These are phyloP conservation scores for Fusarium sp. DNA, from an alignment of 2,329 filamentous ascomycete genomes.

Conservation along the genomic window DNA sequence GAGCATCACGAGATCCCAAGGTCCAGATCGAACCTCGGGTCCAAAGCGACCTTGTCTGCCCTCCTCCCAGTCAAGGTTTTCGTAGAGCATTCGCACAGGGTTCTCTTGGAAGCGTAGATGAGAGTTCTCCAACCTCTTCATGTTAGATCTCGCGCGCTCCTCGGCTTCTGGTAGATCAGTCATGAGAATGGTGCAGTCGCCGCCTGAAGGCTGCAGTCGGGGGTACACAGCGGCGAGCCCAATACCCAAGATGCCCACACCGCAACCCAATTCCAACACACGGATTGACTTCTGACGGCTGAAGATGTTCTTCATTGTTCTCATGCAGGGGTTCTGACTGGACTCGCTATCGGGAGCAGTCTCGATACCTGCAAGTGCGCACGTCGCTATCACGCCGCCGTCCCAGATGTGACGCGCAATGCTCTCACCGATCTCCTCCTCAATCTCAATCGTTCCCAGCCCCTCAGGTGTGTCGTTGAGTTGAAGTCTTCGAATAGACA, in stretches of 20 bases:
- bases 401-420: constrained; percentile 70
- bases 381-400: constrained; percentile 59
- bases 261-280: constrained; percentile 65
- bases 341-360: constrained; percentile 40
- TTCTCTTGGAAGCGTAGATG: constrained; percentile 24
- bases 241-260: constrained; percentile 65
- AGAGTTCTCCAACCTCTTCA: constrained; percentile 45
- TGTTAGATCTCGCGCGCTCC: constrained; percentile 58
- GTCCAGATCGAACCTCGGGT: constrained; percentile 46
- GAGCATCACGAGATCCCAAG: constrained; percentile 64
- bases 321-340: constrained; percentile 43
- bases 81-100: constrained; percentile 54
- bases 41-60: constrained; percentile 58
- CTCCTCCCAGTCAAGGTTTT: constrained; percentile 67
- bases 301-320: constrained; percentile 46
- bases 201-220: constrained; percentile 22
- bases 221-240: constrained; percentile 54
- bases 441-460: constrained; percentile 52
- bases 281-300: constrained; percentile 45
- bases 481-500: constrained; percentile 44
- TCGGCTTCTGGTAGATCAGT: constrained; percentile 66
- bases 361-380: constrained; percentile 45
- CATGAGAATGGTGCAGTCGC: constrained; percentile 54
- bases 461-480: constrained; percentile 37
- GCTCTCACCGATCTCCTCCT: constrained; percentile 68